Conservation (phyloP, 2,329 filamentous ascomycete genomes). For the Trichoderma sp. region DNA sequence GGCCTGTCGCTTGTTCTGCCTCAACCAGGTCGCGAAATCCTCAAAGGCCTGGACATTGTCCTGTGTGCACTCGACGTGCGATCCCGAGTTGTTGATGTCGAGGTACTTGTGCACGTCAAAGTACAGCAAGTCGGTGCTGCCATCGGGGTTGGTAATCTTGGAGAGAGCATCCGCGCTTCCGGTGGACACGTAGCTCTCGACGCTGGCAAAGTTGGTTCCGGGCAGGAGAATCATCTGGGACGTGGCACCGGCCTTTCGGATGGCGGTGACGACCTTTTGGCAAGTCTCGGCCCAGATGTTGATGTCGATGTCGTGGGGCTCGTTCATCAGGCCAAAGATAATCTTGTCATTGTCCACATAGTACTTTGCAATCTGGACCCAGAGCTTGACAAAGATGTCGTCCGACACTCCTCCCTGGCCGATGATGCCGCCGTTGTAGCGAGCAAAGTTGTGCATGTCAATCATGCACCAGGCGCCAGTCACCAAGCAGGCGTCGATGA, state of each 20-base stretch:
- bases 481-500: slow-evolving; percentile 55
- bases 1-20: slow-evolving; percentile 46
- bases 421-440: slow-evolving; percentile 61
- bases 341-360: slow-evolving; percentile 53
- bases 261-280: slow-evolving; percentile 62
- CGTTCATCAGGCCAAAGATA: slow-evolving; percentile 68
- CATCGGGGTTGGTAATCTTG: slow-evolving; percentile 57
- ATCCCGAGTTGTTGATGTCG: slow-evolving; percentile 55
- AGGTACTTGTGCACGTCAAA: slow-evolving; percentile 62
- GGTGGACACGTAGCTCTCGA: slow-evolving; percentile 45
- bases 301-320: slow-evolving; percentile 60
- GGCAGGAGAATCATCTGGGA: slow-evolving; percentile 59
- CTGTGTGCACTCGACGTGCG: slow-evolving; percentile 49
- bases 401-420: slow-evolving; percentile 63
- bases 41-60: slow-evolving; percentile 51
- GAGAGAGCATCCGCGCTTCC: slow-evolving; percentile 51
- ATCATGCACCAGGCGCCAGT: slow-evolving; percentile 59
- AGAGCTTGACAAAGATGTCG: slow-evolving; percentile 56
- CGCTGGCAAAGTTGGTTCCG: slow-evolving; percentile 57
- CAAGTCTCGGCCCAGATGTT: slow-evolving; percentile 56
- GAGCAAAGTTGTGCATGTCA: slow-evolving; percentile 57
- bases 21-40: slow-evolving; percentile 46
- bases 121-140: slow-evolving; percentile 52
- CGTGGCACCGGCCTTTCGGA: slow-evolving; percentile 63
- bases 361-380: slow-evolving; percentile 56